Conservation (phyloP, 805 yeast genomes). For the Dipodascus geniculatus region DNA sequence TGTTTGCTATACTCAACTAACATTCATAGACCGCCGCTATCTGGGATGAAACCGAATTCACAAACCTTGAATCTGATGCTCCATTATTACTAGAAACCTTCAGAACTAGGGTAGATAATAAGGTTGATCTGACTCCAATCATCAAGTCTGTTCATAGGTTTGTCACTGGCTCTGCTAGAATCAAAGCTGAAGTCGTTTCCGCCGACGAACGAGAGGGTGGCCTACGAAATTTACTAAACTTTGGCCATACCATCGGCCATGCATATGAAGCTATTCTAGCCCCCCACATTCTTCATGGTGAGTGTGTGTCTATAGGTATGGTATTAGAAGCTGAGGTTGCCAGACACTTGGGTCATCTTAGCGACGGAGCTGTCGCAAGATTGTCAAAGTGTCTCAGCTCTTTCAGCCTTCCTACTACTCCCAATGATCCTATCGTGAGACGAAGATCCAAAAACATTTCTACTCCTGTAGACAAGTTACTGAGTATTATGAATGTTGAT, state of each 20-base stretch:
- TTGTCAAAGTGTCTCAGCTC: slow-evolving; percentile 70
- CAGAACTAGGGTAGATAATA: slow-evolving; percentile 32
- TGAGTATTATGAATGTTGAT: slow-evolving; percentile 86
- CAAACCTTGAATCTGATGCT: slow-evolving; percentile 71
- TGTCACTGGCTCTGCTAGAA: slow-evolving; percentile 75
- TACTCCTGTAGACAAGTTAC: slow-evolving; percentile 64
- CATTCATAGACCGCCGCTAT: slow-evolving; percentile 70
- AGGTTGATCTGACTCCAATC: slow-evolving; percentile 58
- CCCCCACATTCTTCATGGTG: slow-evolving; percentile 95
- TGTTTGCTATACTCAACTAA: neutral
- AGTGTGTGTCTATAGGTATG: slow-evolving; percentile 97
- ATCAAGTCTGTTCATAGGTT: slow-evolving; percentile 63
- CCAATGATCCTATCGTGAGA: slow-evolving; percentile 60
- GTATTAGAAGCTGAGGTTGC: slow-evolving; percentile 89
- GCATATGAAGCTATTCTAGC: slow-evolving; percentile 97
- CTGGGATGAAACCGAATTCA: slow-evolving; percentile 86
- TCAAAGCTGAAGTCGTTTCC: slow-evolving; percentile 89
- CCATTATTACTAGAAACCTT: slow-evolving; percentile 59
- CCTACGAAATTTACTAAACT: slow-evolving; percentile 79
- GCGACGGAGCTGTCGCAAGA: slow-evolving; percentile 91
- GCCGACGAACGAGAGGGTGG: slow-evolving; percentile 94
- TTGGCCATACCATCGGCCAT: slow-evolving; percentile 96
- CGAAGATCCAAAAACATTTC: slow-evolving; percentile 56
- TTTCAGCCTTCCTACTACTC: slow-evolving; percentile 74
- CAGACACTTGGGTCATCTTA: slow-evolving; percentile 77